Conservation (phyloP, 192 early-diverging fungal species). For the Coemansia sp. region DNA sequence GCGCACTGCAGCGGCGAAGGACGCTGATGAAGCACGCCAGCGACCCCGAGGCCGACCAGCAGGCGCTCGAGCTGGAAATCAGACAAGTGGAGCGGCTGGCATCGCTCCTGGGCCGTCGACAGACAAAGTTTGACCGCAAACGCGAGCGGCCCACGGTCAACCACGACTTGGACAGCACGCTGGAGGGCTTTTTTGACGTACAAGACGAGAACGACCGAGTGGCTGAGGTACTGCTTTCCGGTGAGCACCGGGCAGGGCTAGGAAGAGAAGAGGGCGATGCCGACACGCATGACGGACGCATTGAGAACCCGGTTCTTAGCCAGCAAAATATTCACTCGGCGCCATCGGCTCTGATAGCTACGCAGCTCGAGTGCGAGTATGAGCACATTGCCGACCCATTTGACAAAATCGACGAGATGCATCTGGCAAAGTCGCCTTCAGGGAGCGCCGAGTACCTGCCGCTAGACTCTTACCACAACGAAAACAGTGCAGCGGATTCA, state of each 20-base stretch:
- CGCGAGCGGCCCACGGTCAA: conserved; percentile 21
- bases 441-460: conserved; percentile 47
- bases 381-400: conserved; percentile 30
- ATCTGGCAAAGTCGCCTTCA: conserved; percentile 22
- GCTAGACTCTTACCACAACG: conserved; percentile 20
- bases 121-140: conserved; percentile 38
- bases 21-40: conserved; percentile 41
- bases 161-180: conserved; percentile 39
- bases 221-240: conserved; percentile 30
- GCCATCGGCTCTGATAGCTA: conserved; percentile 27
- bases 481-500: neutral
- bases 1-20: conserved; percentile 29
- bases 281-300: neutral
- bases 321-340: conserved; percentile 27
- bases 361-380: conserved; percentile 10
- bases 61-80: conserved; percentile 45
- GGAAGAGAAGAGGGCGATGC: neutral
- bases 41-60: conserved; percentile 43
- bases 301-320: conserved; percentile 30
- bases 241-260: conserved; percentile 2
- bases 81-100: conserved; percentile 38
- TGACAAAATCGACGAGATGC: conserved; percentile 43
- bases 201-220: conserved; percentile 37
- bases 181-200: conserved; percentile 42
- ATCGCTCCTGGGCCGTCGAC: conserved; percentile 43